Evolutionary conservation across 495 filamentous ascomycete species (phyloP), one percentile per base, ranked within the genome.

Genomic region (Tirmania nivea): DNA sequence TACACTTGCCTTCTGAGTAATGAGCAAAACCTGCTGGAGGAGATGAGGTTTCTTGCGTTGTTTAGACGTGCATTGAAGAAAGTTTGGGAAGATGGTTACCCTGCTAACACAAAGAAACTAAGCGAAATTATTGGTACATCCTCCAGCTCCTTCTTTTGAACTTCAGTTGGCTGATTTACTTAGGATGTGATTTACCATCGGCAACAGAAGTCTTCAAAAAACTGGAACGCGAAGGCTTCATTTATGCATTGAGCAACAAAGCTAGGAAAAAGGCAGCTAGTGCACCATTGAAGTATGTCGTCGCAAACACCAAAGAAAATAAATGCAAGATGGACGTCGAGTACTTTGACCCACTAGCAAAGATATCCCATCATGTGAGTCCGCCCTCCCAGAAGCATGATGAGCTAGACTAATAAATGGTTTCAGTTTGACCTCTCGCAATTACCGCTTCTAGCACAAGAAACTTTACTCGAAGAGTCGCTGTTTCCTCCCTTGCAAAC

Each of bases 281-380:
- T 19, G 31, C 52, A 1, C n/a, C 17, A 3, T 34, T 42, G 37
- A 57, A 57, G 47, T 64, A 58, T 31, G 54, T 39, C 34, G 25
- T 63, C 11, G 37, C 60, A 16, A 65, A 60, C 21, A 60, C 63
- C 31, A 49, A 50, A 1, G 53, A 63, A 37, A 55, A 31, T 12
- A 48, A 50, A 31, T n/a, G 52, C 7, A 37, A 47, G 39, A 65
- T 59, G 52, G 54, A 60, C n/a, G 12, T 21, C 7, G 50, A 57
- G 52, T 65, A 65, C 48, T 65, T 65, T 56, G 63, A 65, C 48
- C 63, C 63, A 11, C 34, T 57, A 25, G 51, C 52, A 45, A 65
- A 55, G 53, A 63, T 65, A 10, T 62, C 63, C 14, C 63, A 65
- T 48, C 63, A 65, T 50, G 63, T 65, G 34, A 57, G 59, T 58